Percentiles rank a stretch among this genome's conserved stretches.
Conservation (phyloP, 2,329 filamentous ascomycete species). For the Akanthomyces dipterigenus region DNA sequence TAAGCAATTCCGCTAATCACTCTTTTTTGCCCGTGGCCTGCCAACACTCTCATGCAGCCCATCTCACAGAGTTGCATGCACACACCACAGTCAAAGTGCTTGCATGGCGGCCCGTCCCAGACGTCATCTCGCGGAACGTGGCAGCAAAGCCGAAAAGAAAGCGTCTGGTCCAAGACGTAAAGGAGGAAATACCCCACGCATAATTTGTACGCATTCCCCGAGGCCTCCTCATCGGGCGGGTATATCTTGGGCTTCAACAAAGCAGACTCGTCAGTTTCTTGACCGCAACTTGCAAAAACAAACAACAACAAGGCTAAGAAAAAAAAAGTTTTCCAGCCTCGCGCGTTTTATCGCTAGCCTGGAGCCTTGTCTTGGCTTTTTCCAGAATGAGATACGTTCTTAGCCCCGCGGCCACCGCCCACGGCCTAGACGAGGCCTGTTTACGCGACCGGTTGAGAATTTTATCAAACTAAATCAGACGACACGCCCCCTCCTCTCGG, state of each 20-base stretch:
- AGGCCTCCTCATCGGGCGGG: not conserved
- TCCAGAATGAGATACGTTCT: not conserved
- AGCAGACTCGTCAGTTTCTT: not conserved
- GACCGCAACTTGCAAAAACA: constrained; percentile 11
- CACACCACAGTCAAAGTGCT: not conserved
- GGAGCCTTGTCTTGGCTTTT: constrained; percentile 2
- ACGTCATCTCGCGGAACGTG: not conserved
- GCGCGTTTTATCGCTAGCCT: not conserved
- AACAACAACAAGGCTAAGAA: constrained; percentile 1
- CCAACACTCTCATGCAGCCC: not conserved
- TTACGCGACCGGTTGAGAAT: not conserved
- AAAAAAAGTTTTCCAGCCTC: not conserved
- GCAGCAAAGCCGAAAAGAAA: not conserved
- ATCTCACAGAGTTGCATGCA: not conserved
- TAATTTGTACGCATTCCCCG: not conserved
- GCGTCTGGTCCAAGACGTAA: not conserved
- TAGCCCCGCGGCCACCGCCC: not conserved
- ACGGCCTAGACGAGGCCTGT: not conserved
- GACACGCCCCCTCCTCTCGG: not conserved
- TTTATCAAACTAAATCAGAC: not conserved
- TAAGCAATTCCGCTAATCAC: not conserved
- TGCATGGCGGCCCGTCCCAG: not conserved
- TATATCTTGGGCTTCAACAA: not conserved
- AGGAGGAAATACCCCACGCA: not conserved
- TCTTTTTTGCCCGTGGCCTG: not conserved